Conservation (phyloP, 2,329 filamentous ascomycete genomes). For the Talaromyces sp. region DNA sequence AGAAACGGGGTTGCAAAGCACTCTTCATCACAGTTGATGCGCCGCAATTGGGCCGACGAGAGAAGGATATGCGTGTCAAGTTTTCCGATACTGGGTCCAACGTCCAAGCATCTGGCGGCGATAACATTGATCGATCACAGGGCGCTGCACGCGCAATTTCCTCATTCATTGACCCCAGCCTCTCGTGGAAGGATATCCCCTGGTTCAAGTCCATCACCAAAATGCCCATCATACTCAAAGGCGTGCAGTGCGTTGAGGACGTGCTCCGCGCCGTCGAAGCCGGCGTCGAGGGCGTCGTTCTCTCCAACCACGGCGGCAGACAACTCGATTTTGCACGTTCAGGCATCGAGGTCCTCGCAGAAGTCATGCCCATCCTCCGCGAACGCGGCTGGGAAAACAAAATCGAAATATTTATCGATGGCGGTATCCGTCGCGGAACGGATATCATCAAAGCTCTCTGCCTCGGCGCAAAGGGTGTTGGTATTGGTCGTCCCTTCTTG, state of each 20-base stretch:
- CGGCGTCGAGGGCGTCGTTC: slow-evolving; percentile 82
- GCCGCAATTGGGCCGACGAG: slow-evolving; percentile 86
- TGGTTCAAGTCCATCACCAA: slow-evolving; percentile 89
- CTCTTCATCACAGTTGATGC: slow-evolving; percentile 99
- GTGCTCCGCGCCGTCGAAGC: slow-evolving; percentile 80
- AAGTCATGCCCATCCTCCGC: slow-evolving; percentile 84
- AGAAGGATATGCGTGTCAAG: slow-evolving; percentile 97
- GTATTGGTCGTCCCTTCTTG: slow-evolving; percentile 90
- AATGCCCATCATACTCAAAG: slow-evolving; percentile 96
- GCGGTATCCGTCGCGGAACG: slow-evolving; percentile 82
- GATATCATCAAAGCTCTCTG: slow-evolving; percentile 96
- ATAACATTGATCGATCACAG: slow-evolving; percentile 73
- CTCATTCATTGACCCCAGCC: slow-evolving; percentile 90
- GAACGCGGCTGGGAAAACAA: slow-evolving; percentile 68
- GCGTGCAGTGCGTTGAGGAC: slow-evolving; percentile 93
- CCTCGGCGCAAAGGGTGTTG: slow-evolving; percentile 85
- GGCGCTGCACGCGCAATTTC: slow-evolving; percentile 93
- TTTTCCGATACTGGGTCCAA: slow-evolving; percentile 79
- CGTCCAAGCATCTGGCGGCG: slow-evolving; percentile 68
- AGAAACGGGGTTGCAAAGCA: slow-evolving; percentile 85
- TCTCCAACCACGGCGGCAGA: slow-evolving; percentile 93
- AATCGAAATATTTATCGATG: slow-evolving; percentile 88
- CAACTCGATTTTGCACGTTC: slow-evolving; percentile 91
- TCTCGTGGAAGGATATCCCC: slow-evolving; percentile 89
- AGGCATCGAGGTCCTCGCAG: slow-evolving; percentile 83